phyloP scores from a whole-genome alignment of 352 stramenopile species.

The Phytophthora cajani region DNA sequence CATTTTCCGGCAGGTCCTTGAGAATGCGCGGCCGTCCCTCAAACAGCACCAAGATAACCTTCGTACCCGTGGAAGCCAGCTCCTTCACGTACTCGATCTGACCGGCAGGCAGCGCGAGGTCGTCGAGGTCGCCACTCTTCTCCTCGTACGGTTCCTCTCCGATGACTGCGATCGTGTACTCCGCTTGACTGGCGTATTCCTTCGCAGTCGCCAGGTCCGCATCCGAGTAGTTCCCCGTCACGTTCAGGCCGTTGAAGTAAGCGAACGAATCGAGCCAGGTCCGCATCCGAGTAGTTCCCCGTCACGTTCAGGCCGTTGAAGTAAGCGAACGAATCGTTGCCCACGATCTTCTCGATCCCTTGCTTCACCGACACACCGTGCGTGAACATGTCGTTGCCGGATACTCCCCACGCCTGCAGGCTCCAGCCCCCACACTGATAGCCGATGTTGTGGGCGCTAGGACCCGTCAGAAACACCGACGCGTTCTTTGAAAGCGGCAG shows the following conservation, averaged over 20 bases:
- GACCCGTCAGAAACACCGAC: slow-evolving; percentile 60
- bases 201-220: slow-evolving; percentile 56
- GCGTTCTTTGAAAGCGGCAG: slow-evolving; percentile 43
- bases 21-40: slow-evolving; percentile 72
- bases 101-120: slow-evolving; percentile 39
- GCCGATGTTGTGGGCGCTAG: slow-evolving; percentile 52
- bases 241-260: slow-evolving; percentile 56
- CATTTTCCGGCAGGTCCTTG: slow-evolving; percentile 39
- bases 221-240: slow-evolving; percentile 43
- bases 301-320: slow-evolving; percentile 55
- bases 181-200: slow-evolving; percentile 34
- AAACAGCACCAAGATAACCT: slow-evolving; percentile 73
- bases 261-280: slow-evolving; percentile 38
- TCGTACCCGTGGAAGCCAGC: slow-evolving; percentile 55
- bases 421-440: slow-evolving; percentile 68
- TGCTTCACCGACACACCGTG: slow-evolving; percentile 56
- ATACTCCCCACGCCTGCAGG: slow-evolving; percentile 66
- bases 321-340: slow-evolving; percentile 29
- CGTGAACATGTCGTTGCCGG: slow-evolving; percentile 51
- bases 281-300: slow-evolving; percentile 41
- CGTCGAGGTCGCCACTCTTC: slow-evolving; percentile 76
- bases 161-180: slow-evolving; percentile 67
- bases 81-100: slow-evolving; percentile 66
- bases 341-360: neutral
- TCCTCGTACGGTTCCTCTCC: slow-evolving; percentile 75